Evolutionary conservation across 192 early-diverging fungal species (phyloP), one percentile per base, ranked within the genome.

Genomic region (Umbelopsis vinacea): DNA sequence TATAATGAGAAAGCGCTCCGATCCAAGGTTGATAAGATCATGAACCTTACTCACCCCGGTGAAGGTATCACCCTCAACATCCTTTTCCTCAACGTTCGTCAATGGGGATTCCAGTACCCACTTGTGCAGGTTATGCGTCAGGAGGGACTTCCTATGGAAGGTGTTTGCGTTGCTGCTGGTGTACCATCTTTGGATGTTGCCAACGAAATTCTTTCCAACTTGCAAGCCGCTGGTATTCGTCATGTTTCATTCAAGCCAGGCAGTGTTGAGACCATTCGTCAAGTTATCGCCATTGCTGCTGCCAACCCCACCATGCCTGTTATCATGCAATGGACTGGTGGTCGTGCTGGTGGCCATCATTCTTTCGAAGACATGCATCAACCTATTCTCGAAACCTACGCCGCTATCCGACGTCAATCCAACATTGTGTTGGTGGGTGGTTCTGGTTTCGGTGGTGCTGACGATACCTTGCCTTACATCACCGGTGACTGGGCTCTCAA

Each of bases 281-380:
- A 92, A 60, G 79, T 95, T 22, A 86, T 96, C 71, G 77, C 88
- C 19, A 95, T 98, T 80, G 95, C 95, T 52, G 89, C 90, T 70
- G 84, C 87, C 37, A 87, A 93, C 72, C 90, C 90, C 4, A 88
- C 88, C 38, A 94, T 95, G 85, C 92, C 95, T 6, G 87, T 98
- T 54, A 85, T 97, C 54, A 83, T 97, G 67, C 95, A 98, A 81
- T 98, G 96, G 96, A 98, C 96, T 21, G 95, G 96, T 82, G 96
- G 96, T 35, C 90, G 95, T 71, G 95, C 90, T 43, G 97, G 95
- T 75, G 97, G 97, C 19, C 97, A 98, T 80, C 95, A 98, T 88
- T 94, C 92, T 73, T 97, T 92, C 71, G 97, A 97, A 83, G 95
- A 98, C 83, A 92, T 96, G 79, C 94, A 97, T 79, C 87, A 89